Evolutionary conservation across 805 yeast species (phyloP).

Genomic region (Myxozyma udenii): DNA sequence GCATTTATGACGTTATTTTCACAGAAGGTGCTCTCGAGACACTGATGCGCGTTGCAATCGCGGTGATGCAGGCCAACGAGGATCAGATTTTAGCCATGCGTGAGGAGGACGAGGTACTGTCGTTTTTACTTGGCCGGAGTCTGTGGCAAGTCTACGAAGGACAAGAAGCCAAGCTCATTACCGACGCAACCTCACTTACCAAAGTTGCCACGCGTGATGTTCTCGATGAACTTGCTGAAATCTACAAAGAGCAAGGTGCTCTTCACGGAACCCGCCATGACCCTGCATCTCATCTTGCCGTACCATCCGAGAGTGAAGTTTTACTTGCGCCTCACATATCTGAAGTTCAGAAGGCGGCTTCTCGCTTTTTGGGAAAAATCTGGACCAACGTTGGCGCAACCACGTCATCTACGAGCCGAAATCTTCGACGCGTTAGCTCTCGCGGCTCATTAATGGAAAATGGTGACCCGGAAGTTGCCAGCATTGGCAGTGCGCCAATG

Average conservation of each 20-base stretch:
- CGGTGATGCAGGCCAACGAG: conserved; percentile 50
- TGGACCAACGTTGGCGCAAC: conserved; percentile 14
- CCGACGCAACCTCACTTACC: conserved; percentile 34
- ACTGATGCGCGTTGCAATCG: conserved; percentile 55
- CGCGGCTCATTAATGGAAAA: conserved; percentile 6
- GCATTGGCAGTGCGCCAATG: background rate
- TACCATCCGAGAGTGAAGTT: background rate
- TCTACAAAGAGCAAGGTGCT: conserved; percentile 2
- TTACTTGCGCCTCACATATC: conserved; percentile 10
- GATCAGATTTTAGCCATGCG: conserved; percentile 39
- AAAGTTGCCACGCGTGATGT: conserved; percentile 25
- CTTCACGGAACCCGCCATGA: background rate
- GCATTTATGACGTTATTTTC: conserved; percentile 50
- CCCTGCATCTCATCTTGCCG: background rate
- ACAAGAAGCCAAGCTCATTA: conserved; percentile 40
- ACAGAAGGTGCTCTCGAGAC: conserved; percentile 55
- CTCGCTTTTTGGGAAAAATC: conserved; percentile 25
- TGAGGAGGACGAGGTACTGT: conserved; percentile 44
- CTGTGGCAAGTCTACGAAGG: conserved; percentile 45
- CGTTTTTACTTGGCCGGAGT: conserved; percentile 42
- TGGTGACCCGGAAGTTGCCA: background rate
- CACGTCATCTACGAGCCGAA: conserved; percentile 2
- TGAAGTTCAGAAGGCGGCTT: conserved; percentile 25
- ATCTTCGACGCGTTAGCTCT: conserved; percentile 7
- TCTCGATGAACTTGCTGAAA: conserved; percentile 21